Base-by-base conservation (phyloP, 2,329 filamentous ascomycete genomes). In the Fusarium albosuccineum region DNA sequence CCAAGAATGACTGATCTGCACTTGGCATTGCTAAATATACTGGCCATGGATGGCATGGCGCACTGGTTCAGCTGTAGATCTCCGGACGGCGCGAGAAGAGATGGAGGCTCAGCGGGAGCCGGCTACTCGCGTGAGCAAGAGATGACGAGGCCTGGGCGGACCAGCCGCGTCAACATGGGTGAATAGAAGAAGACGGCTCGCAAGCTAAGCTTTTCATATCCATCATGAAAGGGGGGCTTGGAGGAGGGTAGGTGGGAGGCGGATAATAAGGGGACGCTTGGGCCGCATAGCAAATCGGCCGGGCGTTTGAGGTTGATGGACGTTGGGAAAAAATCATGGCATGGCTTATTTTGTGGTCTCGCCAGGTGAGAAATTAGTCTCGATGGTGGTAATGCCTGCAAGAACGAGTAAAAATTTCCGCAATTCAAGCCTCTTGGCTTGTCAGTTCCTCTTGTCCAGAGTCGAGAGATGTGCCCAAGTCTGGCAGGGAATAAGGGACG, bases 11-110 rank as follows among this genome's bases (percentile, higher is more conserved):
- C 36, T 66, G 62, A 60, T 68, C 57, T 66, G 40, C 62, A 66
- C 66, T 69, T 66, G 66, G 62, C 57, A 46, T 63, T 68, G 60
- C 66, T 69, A 68, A 68, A 68, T 66, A 68, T 68, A 68, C 41
- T 45, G 46, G 10, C 49, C 48, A 50, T 16, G 36, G 16, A 9
- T 36, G 14, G 11, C 17, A 9, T 22, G 22, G 22, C 22, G 22
- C 22, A 22, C 22, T 22, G 10, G 9, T 48, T 62, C 22, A 34
- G 30, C 37, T 49, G 39, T 30, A 9, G 46, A 48, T 49, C 40
- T 36, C 36, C 52, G 16, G 22, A 49, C 37, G 45, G 51, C 33
- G 51, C 33, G 52, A 26, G 41, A 27, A 42, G 39, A 54, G 41
- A 48, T 57, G 49, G 65, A 68, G 65, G 65, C 66, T 68, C 62